Evolutionary conservation across 2,329 filamentous ascomycete species (phyloP).

Genomic region (Chaetomiaceae sp.): DNA sequence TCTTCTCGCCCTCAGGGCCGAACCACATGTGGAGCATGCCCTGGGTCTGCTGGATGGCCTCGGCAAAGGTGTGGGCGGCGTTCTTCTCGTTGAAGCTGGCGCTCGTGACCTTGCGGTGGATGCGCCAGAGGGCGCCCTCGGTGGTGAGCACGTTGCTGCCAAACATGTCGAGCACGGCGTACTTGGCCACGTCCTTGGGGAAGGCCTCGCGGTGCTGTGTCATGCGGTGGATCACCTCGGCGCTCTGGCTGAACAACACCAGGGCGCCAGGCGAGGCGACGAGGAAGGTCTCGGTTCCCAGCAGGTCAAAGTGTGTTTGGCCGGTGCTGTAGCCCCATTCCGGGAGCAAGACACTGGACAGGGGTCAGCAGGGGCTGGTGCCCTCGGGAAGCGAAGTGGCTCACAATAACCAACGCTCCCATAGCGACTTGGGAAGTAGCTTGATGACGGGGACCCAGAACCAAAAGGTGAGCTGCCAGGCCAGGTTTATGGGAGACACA

Average conservation of each 20-base stretch:
- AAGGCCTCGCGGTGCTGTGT: conserved; percentile 64
- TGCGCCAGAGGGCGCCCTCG: conserved; percentile 65
- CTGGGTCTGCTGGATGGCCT: conserved; percentile 58
- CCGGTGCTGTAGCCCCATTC: conserved; percentile 56
- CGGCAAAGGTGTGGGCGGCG: conserved; percentile 58
- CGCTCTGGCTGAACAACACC: conserved; percentile 54
- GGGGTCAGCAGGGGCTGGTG: neutral
- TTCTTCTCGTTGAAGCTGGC: conserved; percentile 75
- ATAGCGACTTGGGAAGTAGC: conserved; percentile 49
- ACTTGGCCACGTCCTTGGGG: conserved; percentile 60
- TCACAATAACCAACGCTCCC: conserved; percentile 57
- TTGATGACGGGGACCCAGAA: conserved; percentile 54
- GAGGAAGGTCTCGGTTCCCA: conserved; percentile 58
- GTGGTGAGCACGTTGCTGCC: conserved; percentile 67
- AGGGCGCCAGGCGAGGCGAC: conserved; percentile 54
- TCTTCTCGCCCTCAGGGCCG: conserved; percentile 34
- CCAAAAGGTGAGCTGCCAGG: conserved; percentile 52
- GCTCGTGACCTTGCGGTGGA: conserved; percentile 67
- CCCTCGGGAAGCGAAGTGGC: conserved; percentile 24
- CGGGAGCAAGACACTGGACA: conserved; percentile 49
- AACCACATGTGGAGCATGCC: conserved; percentile 58
- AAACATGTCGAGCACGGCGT: conserved; percentile 58
- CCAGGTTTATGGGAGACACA: conserved; percentile 43
- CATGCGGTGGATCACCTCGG: conserved; percentile 62
- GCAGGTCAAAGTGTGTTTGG: conserved; percentile 52